Evolutionary conservation across 129 eudicot species (phyloP), one percentile per base, ranked within the genome.

Genomic region (Artemisia tridentata): DNA sequence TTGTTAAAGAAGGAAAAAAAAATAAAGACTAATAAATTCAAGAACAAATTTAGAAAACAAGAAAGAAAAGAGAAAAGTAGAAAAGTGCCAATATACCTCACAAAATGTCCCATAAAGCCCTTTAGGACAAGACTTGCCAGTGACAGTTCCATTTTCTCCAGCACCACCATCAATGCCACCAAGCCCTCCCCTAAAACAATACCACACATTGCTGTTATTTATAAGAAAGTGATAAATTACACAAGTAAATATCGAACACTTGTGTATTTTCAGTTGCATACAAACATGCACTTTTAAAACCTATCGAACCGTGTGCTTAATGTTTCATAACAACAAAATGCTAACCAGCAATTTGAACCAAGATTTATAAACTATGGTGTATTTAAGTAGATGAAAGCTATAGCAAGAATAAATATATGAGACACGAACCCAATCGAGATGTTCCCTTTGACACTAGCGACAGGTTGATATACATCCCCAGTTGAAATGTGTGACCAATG

Each of bases 401-500:
- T 54, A 55, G 34, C 56, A 65, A 56, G 15, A 45, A 31, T 9
- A 70, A 47, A 64, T 12, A 38, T 21, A 5, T 19, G 67, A 71
- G 78, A 73, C 34, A 80, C 95, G 58, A 76, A 92, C 98, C 91
- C 69, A 27, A 88, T 72, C 76, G 78, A 73, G 71, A 92, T 86
- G 75, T 74, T 89, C 78, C 98, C 98, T 49, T 79, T 73, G 25
- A 92, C 95, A 53, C 27, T 83, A 41, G 98, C 98, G 50, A 89
- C 71, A 18, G 96, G 98, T 82, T 86, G 92, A 75, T 89, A 92
- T 11, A 89, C 89, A 78, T 89, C 98, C 63, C 98, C 98, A 12
- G 92, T 92, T 34, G 96, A 75, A 75, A 92, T 89, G 38, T 83
- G 89, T 48, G 98, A 76, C 98, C 98, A 92, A 69, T 92, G 98